Conservation (phyloP, 2,329 filamentous ascomycete species). For the Epichloe sylvatica region DNA sequence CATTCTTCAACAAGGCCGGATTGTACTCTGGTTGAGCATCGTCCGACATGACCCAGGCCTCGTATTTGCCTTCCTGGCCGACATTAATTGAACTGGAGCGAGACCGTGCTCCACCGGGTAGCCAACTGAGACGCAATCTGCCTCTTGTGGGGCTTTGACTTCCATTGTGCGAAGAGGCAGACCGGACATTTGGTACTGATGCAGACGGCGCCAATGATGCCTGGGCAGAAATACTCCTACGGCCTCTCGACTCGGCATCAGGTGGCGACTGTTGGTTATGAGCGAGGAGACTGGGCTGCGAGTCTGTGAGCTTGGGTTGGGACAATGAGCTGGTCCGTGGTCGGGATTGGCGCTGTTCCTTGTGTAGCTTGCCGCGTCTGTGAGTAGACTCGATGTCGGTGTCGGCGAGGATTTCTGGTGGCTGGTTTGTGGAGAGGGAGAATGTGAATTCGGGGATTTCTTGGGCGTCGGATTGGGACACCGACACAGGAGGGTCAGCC, state of each 20-base stretch:
- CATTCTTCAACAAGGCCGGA: constrained; percentile 33
- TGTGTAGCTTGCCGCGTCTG: constrained; percentile 18
- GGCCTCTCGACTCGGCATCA: constrained; percentile 23
- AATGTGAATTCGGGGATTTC: constrained; percentile 12
- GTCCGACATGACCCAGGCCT: constrained; percentile 43
- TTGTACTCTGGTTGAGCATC: constrained; percentile 43
- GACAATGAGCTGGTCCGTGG: constrained; percentile 22
- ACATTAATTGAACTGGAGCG: constrained; percentile 34
- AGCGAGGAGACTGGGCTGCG: constrained; percentile 12
- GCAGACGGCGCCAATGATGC: constrained; percentile 11
- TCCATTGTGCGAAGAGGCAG: constrained; percentile 15
- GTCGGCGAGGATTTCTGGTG: constrained; percentile 14
- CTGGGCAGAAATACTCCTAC: constrained; percentile 36
- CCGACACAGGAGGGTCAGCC: neutral
- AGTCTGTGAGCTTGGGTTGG: constrained; percentile 12
- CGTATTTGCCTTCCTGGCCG: constrained; percentile 10
- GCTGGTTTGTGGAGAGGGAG: constrained; percentile 8
- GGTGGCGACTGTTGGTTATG: constrained; percentile 17
- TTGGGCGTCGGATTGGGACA: constrained; percentile 8
- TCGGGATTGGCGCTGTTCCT: constrained; percentile 13
- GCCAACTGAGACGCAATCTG: constrained; percentile 39
- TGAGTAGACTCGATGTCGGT: constrained; percentile 7
- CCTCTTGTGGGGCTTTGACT: constrained; percentile 32
- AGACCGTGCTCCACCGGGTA: constrained; percentile 34
- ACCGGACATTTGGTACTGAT: constrained; percentile 13